Percentiles rank a stretch among this genome's conserved stretches.
These are phyloP conservation scores for Fusarium cyanostomum DNA, from an alignment of 2,329 filamentous ascomycete species.

Conservation along the genomic window DNA sequence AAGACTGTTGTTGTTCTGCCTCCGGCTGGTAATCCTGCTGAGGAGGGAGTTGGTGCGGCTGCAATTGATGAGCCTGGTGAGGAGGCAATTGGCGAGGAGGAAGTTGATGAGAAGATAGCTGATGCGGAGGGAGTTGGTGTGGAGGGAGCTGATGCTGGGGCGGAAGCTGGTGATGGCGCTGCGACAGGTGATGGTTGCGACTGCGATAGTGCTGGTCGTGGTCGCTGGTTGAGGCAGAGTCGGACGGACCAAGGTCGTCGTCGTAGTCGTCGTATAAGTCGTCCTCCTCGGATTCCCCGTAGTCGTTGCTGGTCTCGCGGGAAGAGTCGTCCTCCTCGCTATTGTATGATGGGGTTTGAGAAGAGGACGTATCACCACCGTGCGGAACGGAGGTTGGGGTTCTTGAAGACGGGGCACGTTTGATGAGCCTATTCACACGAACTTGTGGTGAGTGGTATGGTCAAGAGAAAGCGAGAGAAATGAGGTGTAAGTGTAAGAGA, in stretches of 20 bases:
- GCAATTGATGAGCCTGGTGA: slow-evolving; percentile 45
- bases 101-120: slow-evolving; percentile 44
- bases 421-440: slow-evolving; percentile 40
- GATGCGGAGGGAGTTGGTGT: slow-evolving; percentile 48
- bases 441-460: slow-evolving; percentile 33
- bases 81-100: slow-evolving; percentile 48
- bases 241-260: slow-evolving; percentile 64
- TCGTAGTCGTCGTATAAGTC: slow-evolving; percentile 52
- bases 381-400: slow-evolving; percentile 37
- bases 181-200: slow-evolving; percentile 48
- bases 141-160: slow-evolving; percentile 48
- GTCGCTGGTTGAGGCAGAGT: slow-evolving; percentile 61
- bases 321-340: slow-evolving; percentile 55
- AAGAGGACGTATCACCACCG: slow-evolving; percentile 43
- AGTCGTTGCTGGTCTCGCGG: slow-evolving; percentile 42
- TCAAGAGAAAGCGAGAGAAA: slow-evolving; percentile 5
- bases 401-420: slow-evolving; percentile 40
- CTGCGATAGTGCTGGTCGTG: slow-evolving; percentile 27
- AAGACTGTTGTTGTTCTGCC: slow-evolving; percentile 29
- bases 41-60: slow-evolving; percentile 50
- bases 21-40: slow-evolving; percentile 47
- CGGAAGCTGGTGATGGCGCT: slow-evolving; percentile 44
- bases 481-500: slow-evolving; percentile 14
- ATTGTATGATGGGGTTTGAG: slow-evolving; percentile 49
- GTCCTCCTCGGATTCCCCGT: slow-evolving; percentile 51